Evolutionary conservation across 164 flowering plant species (phyloP), one percentile per base, ranked within the genome.

Genomic region (Liquidambar formosana): DNA sequence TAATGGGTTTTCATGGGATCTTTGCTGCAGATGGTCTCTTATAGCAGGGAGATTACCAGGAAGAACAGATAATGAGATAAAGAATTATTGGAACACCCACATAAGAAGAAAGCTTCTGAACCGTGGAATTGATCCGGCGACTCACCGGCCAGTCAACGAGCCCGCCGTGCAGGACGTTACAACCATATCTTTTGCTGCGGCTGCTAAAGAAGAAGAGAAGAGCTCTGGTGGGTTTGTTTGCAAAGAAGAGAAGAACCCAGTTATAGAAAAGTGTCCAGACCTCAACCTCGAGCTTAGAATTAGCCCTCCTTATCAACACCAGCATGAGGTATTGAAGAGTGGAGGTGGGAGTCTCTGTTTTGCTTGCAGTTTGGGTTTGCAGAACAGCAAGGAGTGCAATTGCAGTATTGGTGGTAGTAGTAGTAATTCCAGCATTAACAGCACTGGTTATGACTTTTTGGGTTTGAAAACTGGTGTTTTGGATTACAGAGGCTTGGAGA

Each of bases 31-130:
- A 64, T 85, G 85, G 86, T 85, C 86, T 16, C 59, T 85, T 19
- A 90, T 90, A 46, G 94, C 92, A 0, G 92, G 90, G n/a, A 85
- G 94, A 81, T 76, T 89, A 27, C 92, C 92, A 2, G 97, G 96
- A 58, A 81, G 96, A 75, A 90, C 97, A 19, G 94, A 91, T 61
- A 89, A 91, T 67, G 97, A 91, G 84, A 91, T 91, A 26, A 91
- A 91, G 79, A 91, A 91, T 56, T 91, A 89, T 62, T 91, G 97
- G 97, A 91, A 91, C 77, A 91, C 97, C 0, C 97, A 92, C 46
- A 90, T 92, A 66, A 82, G 91, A 65, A 84, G 94, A 44, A 91
- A 91, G 81, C 84, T 91, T 1, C 38, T 89, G 75, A 88, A 84
- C 77, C 59, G 97, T 68, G 97, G 94, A n/a, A 85, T 91, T 45